Conservation (phyloP, 495 filamentous ascomycete genomes). For the Cladorrhinum samala region DNA sequence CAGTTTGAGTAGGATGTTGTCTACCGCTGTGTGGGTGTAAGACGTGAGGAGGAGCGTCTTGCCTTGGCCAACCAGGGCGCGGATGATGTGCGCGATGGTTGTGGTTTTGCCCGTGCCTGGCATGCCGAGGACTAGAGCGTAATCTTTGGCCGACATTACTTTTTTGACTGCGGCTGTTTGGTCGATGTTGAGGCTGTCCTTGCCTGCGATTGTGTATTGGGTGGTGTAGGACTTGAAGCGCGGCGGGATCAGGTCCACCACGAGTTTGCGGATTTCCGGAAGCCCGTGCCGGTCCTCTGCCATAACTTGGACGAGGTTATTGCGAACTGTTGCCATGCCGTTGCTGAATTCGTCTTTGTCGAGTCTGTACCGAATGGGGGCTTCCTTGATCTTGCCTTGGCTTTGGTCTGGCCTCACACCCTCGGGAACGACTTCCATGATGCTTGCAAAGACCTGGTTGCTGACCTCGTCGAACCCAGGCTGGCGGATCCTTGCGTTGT, state of each 20-base stretch:
- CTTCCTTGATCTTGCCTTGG: slow-evolving; percentile 40
- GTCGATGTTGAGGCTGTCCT: slow-evolving; percentile 70
- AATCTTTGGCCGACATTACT: slow-evolving; percentile 90
- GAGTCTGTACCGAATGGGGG: slow-evolving; percentile 68
- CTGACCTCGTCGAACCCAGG: slow-evolving; percentile 63
- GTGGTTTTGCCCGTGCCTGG: slow-evolving; percentile 97
- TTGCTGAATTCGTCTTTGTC: slow-evolving; percentile 99
- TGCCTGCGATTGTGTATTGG: slow-evolving; percentile 48
- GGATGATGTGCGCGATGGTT: slow-evolving; percentile 95
- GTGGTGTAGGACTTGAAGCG: slow-evolving; percentile 61
- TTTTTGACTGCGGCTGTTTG: slow-evolving; percentile 82
- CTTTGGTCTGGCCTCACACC: slow-evolving; percentile 41
- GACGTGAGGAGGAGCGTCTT: slow-evolving; percentile 91
- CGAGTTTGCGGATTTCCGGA: slow-evolving; percentile 65
- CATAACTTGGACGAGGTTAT: slow-evolving; percentile 91
- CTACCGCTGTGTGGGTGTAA: slow-evolving; percentile 94
- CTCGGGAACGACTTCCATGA: slow-evolving; percentile 75
- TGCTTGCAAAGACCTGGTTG: slow-evolving; percentile 84
- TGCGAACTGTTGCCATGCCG: slow-evolving; percentile 89
- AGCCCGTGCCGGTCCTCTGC: slow-evolving; percentile 65
- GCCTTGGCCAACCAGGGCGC: slow-evolving; percentile 77
- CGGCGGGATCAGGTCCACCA: slow-evolving; percentile 67
- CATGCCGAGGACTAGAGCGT: slow-evolving; percentile 94
- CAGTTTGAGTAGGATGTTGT: slow-evolving; percentile 94
- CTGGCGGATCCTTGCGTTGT: slow-evolving; percentile 71